These are phyloP conservation scores for Zymoseptoria crescenta DNA, from an alignment of 2,329 filamentous ascomycete genomes.

Conservation along the genomic window DNA sequence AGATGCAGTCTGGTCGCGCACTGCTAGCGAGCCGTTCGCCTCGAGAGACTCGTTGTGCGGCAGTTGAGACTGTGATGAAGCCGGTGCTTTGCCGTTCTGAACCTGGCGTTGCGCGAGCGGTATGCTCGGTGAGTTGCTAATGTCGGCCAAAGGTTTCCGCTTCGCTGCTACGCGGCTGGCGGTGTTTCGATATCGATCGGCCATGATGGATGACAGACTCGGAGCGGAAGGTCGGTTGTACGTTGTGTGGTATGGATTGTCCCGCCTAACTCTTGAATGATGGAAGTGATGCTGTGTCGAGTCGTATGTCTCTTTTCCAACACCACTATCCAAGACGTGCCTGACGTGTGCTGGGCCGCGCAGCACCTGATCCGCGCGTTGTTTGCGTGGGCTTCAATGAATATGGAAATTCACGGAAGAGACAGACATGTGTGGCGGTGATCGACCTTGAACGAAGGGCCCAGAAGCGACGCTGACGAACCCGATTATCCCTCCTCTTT, in stretches of 20 bases:
- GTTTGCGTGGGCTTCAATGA: constrained; percentile 12
- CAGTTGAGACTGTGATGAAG: constrained; percentile 16
- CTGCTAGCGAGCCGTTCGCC: constrained; percentile 36
- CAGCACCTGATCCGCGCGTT: constrained; percentile 1
- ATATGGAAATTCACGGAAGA: constrained; percentile 10
- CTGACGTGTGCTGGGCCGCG: not conserved
- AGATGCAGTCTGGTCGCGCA: constrained; percentile 30
- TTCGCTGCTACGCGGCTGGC: constrained; percentile 13
- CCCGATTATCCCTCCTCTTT: not conserved
- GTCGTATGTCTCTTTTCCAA: constrained; percentile 2
- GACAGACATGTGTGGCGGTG: constrained; percentile 4
- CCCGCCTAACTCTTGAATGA: constrained; percentile 5
- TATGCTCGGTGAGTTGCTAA: constrained; percentile 25
- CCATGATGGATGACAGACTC: constrained; percentile 17
- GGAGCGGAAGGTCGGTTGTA: not conserved
- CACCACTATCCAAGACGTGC: constrained; percentile 14
- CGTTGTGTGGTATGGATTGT: constrained; percentile 6
- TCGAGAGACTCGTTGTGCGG: constrained; percentile 41
- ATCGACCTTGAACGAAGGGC: not conserved
- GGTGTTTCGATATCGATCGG: constrained; percentile 23
- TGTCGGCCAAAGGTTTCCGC: constrained; percentile 26
- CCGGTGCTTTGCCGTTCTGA: constrained; percentile 6
- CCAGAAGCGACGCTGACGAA: not conserved
- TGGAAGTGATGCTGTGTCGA: constrained; percentile 9
- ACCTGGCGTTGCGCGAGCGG: constrained; percentile 14